Conservation (phyloP, 106 monocot genomes). For the Cymbidium sinense region DNA sequence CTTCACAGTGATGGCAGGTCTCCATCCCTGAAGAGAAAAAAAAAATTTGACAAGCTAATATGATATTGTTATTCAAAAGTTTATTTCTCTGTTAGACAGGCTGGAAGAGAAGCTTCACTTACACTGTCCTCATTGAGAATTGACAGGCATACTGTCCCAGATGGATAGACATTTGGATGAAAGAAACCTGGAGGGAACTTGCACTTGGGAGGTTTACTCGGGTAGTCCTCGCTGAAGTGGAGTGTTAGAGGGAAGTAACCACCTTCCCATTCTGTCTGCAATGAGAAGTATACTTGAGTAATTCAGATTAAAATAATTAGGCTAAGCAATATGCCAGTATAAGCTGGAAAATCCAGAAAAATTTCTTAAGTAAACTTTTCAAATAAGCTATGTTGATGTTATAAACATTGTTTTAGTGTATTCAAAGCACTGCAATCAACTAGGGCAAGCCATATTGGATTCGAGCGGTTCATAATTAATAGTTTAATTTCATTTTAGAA, state of each 20-base stretch:
- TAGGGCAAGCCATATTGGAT: too few species aligned
- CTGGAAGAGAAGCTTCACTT: constrained; percentile 12
- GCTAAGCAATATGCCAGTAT: too few species aligned
- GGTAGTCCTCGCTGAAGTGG: constrained; percentile 84
- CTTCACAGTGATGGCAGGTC: constrained; percentile 87
- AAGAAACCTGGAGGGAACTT: constrained; percentile 89
- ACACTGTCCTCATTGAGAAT: constrained; percentile 87
- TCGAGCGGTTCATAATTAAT: too few species aligned
- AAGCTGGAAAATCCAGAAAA: too few species aligned
- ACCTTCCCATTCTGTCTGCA: constrained; percentile 97
- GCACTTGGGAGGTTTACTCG: constrained; percentile 89
- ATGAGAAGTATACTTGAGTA: not conserved
- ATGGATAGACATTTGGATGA: constrained; percentile 88
- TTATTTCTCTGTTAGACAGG: not conserved
- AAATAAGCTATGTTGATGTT: too few species aligned
- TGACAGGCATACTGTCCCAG: constrained; percentile 89
- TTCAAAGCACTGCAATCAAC: too few species aligned
- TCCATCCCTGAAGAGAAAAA: constrained; percentile 62
- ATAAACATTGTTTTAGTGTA: too few species aligned
- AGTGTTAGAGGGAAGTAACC: constrained; percentile 72
- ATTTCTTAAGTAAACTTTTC: too few species aligned
- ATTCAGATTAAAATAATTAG: not conserved
- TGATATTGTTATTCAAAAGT: too few species aligned
- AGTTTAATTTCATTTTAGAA: too few species aligned
- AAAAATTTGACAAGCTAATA: not conserved